Conservation (phyloP, 495 filamentous ascomycete species). For the Neurospora sp. region DNA sequence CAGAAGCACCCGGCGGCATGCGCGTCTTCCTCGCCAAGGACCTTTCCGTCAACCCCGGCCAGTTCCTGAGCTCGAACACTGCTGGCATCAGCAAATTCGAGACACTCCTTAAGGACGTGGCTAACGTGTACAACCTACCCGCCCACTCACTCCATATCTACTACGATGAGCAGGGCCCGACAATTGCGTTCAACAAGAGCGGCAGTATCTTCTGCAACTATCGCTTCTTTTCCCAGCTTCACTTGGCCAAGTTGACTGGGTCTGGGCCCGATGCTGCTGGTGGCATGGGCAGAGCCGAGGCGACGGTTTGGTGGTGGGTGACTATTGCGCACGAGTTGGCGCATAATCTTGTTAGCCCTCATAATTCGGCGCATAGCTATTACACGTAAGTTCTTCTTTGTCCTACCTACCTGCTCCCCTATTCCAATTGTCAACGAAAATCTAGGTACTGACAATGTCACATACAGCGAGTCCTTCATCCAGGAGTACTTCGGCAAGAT, state of each 20-base stretch:
- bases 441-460: neutral
- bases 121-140: constrained; percentile 56
- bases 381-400: constrained; percentile 52
- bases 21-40: constrained; percentile 59
- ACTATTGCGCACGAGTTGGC: constrained; percentile 87
- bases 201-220: constrained; percentile 92
- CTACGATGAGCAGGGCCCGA: constrained; percentile 65
- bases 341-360: constrained; percentile 76
- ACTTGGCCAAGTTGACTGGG: constrained; percentile 35
- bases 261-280: neutral
- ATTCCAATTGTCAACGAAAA: neutral
- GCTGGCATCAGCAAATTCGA: constrained; percentile 61
- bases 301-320: constrained; percentile 84
- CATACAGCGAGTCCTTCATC: constrained; percentile 37
- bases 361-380: constrained; percentile 75
- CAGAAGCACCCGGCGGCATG: constrained; percentile 58
- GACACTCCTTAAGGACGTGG: constrained; percentile 57
- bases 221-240: constrained; percentile 73
- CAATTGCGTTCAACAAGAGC: constrained; percentile 85
- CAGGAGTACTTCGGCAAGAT: constrained; percentile 40
- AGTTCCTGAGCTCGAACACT: constrained; percentile 55
- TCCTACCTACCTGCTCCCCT: neutral
- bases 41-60: constrained; percentile 34
- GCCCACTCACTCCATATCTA: constrained; percentile 66
- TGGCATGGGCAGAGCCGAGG: constrained; percentile 45